Evolutionary conservation across 257 asterid species (phyloP).

Genomic region (Gynochthodes officinalis): DNA sequence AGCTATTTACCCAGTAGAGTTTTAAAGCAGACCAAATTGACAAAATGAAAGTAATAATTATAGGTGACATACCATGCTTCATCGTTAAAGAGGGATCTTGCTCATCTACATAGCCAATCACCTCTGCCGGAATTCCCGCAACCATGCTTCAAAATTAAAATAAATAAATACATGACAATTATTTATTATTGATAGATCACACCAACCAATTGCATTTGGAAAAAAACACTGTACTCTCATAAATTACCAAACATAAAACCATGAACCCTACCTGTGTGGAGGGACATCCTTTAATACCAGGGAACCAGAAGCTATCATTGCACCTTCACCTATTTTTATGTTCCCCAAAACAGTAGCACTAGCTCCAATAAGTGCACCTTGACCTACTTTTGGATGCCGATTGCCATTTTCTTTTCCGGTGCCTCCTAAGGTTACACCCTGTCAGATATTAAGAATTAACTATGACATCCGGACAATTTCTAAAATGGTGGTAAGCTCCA

Average conservation of each 20-base stretch:
- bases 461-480: neutral
- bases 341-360: constrained; percentile 41
- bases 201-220: neutral
- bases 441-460: neutral
- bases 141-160: constrained; percentile 36
- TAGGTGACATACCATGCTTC: constrained; percentile 39
- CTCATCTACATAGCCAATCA: constrained; percentile 44
- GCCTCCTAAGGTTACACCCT: constrained; percentile 51
- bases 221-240: neutral
- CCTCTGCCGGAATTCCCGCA: constrained; percentile 45
- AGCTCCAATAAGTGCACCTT: constrained; percentile 50
- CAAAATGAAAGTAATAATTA: neutral
- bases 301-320: constrained; percentile 48
- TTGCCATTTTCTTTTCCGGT: constrained; percentile 43
- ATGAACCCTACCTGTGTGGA: constrained; percentile 35
- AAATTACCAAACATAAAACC: neutral
- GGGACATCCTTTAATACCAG: constrained; percentile 41
- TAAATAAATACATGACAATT: constrained; percentile 1
- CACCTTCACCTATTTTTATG: constrained; percentile 44
- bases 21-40: neutral
- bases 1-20: constrained; percentile 1
- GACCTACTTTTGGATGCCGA: constrained; percentile 47
- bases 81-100: constrained; percentile 46
- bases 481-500: neutral
- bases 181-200: neutral